phyloP scores from a whole-genome alignment of 1,284 basidiomycete genomes.

The Xerocomus amazonicus region DNA sequence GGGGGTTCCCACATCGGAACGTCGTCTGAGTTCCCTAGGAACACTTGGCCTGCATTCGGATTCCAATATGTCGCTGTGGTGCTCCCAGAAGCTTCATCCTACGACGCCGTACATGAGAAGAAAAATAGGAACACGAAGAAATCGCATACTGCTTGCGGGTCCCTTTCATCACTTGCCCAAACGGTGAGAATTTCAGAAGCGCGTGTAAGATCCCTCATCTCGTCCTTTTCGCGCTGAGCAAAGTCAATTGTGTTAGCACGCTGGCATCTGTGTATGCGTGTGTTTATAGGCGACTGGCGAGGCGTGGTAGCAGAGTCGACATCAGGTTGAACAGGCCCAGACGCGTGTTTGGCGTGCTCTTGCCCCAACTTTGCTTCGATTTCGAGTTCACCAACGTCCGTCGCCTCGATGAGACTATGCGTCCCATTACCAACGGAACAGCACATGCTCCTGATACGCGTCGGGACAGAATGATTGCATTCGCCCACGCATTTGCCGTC shows the following conservation, averaged over 20 bases:
- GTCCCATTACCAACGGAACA: conserved; percentile 3
- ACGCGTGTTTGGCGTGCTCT: conserved; percentile 1
- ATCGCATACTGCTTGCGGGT: conserved; percentile 15
- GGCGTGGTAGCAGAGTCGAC: neutral
- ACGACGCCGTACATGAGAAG: conserved; percentile 2
- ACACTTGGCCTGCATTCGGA: conserved; percentile 59
- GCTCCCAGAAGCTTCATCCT: conserved; percentile 32
- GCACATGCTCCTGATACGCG: neutral
- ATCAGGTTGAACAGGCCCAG: neutral
- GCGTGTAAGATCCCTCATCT: conserved; percentile 85
- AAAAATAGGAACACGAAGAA: neutral
- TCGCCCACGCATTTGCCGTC: conserved; percentile 25
- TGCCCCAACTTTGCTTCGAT: conserved; percentile 17
- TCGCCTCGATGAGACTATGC: conserved; percentile 22
- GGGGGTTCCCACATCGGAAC: conserved; percentile 49
- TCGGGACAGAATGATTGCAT: conserved; percentile 12
- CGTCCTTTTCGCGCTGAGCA: conserved; percentile 77
- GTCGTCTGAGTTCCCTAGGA: conserved; percentile 76
- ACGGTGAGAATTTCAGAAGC: conserved; percentile 74
- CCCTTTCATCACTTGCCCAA: conserved; percentile 19
- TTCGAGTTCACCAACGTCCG: conserved; percentile 24
- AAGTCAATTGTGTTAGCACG: conserved; percentile 64
- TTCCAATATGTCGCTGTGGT: conserved; percentile 48
- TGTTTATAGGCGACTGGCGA: conserved; percentile 7
- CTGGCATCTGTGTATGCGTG: conserved; percentile 31